Conservation (phyloP, 306 rosid genomes). For the Crotalaria pallida region DNA sequence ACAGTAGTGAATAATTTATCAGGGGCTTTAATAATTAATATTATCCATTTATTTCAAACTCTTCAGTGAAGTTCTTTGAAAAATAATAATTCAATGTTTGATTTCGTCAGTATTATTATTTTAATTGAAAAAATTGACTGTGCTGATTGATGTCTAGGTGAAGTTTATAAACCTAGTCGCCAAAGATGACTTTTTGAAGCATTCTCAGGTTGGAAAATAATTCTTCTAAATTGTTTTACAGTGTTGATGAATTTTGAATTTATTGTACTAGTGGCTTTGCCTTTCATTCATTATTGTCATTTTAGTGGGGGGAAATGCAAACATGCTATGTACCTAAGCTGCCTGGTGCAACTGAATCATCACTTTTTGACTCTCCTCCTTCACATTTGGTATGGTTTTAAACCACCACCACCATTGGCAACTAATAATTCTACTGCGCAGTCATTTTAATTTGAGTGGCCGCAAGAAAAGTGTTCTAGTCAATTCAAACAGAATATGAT, state of each 20-base stretch:
- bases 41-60: too few species aligned
- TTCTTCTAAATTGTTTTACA: neutral
- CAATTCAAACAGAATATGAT: too few species aligned
- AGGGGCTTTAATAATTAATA: too few species aligned
- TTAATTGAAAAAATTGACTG: too few species aligned
- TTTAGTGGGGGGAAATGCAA: neutral
- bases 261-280: neutral
- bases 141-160: too few species aligned
- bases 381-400: neutral
- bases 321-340: neutral
- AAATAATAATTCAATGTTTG: too few species aligned
- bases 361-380: neutral
- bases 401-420: neutral
- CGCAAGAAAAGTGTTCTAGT: too few species aligned
- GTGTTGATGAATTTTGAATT: neutral
- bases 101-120: too few species aligned
- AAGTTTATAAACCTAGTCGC: constrained; percentile 4
- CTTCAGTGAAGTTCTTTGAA: too few species aligned
- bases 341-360: neutral
- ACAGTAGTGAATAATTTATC: neutral
- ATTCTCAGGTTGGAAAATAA: neutral
- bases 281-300: neutral
- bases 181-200: constrained; percentile 15
- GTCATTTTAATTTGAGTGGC: neutral
- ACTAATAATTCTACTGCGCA: neutral